Conservation (phyloP, 1,284 basidiomycete genomes). For the Cutaneotrichosporon sp. region DNA sequence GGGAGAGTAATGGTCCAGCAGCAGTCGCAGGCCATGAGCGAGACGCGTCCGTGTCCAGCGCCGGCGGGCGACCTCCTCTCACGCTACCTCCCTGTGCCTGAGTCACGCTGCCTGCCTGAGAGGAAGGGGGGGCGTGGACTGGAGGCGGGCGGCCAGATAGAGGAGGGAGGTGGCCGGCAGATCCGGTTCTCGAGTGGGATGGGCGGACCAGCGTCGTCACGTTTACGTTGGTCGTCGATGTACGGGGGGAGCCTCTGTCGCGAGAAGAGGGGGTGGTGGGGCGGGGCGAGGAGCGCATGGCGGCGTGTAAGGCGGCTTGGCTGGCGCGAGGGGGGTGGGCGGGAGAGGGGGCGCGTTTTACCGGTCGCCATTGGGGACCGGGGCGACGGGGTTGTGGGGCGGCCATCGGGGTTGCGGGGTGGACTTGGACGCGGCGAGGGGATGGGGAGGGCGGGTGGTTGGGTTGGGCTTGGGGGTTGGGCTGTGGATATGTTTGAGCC, state of each 20-base stretch:
- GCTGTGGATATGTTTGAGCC: background rate
- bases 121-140: background rate
- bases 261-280: background rate
- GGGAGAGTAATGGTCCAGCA: background rate
- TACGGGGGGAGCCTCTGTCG: background rate
- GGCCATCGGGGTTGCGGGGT: background rate
- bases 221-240: background rate
- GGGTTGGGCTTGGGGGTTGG: background rate
- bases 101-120: background rate
- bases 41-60: background rate
- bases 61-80: background rate
- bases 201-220: background rate
- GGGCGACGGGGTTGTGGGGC: background rate
- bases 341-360: slow-evolving; percentile 1
- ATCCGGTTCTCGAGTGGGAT: background rate
- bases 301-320: slow-evolving; percentile 1
- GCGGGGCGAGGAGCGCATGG: background rate
- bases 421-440: background rate
- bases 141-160: background rate
- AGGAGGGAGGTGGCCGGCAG: background rate
- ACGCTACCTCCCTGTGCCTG: background rate
- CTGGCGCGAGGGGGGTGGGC: background rate
- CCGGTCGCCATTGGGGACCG: background rate
- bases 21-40: slow-evolving; percentile 5
- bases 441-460: background rate